phyloP scores from a whole-genome alignment of 2,329 filamentous ascomycete genomes.

The Scolecobasidium constrictum region DNA sequence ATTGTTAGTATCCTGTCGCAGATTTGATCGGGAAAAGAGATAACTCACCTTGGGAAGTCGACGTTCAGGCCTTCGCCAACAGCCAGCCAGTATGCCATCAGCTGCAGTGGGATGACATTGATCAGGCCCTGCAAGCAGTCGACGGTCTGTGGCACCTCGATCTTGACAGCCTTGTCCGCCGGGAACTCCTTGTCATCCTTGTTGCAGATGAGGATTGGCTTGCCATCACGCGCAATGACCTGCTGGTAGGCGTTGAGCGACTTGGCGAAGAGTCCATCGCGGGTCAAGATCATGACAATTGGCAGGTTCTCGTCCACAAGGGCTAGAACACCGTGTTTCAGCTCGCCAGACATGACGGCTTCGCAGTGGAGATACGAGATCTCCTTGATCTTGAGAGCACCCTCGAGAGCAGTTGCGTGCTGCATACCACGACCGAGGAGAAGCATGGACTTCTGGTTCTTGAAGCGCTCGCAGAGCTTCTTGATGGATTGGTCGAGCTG shows the following conservation, averaged over 20 bases:
- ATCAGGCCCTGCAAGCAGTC: slow-evolving; percentile 93
- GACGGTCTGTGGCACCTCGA: slow-evolving; percentile 92
- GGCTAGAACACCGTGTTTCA: slow-evolving; percentile 97
- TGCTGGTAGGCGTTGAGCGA: slow-evolving; percentile 99
- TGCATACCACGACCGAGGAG: slow-evolving; percentile 91
- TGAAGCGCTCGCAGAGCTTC: slow-evolving; percentile 85
- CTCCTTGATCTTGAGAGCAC: slow-evolving; percentile 98
- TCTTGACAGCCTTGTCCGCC: slow-evolving; percentile 81
- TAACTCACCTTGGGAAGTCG: slow-evolving; percentile 95
- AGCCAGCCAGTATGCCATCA: slow-evolving; percentile 98
- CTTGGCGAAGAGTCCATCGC: slow-evolving; percentile 93
- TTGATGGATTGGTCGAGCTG: slow-evolving; percentile 91
- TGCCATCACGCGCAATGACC: slow-evolving; percentile 90
- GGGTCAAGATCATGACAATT: slow-evolving; percentile 98
- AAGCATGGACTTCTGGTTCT: slow-evolving; percentile 92
- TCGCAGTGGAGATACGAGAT: slow-evolving; percentile 99
- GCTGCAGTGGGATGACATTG: slow-evolving; percentile 93
- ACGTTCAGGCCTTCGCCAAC: slow-evolving; percentile 94
- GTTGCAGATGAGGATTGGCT: slow-evolving; percentile 99
- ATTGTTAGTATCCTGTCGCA: no score
- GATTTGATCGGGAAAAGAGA: no score
- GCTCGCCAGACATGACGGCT: slow-evolving; percentile 98
- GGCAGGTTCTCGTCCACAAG: slow-evolving; percentile 96
- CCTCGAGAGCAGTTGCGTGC: slow-evolving; percentile 93
- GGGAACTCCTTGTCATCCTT: slow-evolving; percentile 80